These are phyloP conservation scores for Gleditsia sinensis DNA, from an alignment of 306 rosid species.

Conservation along the genomic window DNA sequence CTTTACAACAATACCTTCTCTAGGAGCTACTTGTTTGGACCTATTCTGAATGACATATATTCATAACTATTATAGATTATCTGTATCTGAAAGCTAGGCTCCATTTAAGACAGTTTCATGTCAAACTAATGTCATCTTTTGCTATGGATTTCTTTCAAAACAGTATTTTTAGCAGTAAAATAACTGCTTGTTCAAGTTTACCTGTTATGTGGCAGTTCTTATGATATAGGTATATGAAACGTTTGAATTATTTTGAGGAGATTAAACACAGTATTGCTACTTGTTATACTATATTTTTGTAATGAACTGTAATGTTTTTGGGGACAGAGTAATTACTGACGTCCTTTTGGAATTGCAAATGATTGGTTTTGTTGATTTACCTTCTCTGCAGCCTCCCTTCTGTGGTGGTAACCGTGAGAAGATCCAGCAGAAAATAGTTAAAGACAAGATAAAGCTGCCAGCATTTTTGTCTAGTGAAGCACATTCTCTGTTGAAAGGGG, in stretches of 20 bases:
- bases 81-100: neutral
- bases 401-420: conserved; percentile 84
- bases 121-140: neutral
- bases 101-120: neutral
- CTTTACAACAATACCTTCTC: neutral
- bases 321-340: neutral
- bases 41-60: too few relatives aligned
- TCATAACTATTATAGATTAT: too few relatives aligned
- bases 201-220: neutral
- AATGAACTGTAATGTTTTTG: neutral
- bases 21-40: conserved; percentile 13
- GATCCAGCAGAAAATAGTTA: conserved; percentile 86
- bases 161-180: neutral
- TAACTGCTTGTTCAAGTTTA: conserved; percentile 10
- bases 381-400: conserved; percentile 81
- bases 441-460: conserved; percentile 92
- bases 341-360: conserved; percentile 27
- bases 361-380: conserved; percentile 28
- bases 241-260: neutral
- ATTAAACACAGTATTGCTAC: too few relatives aligned
- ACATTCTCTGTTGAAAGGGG: conserved; percentile 89
- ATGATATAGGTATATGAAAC: neutral
- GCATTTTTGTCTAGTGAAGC: conserved; percentile 88
- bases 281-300: conserved; percentile 15
- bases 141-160: neutral